Conservation (phyloP, 371 early-diverging fungal genomes). For the Mortierella polycephala region DNA sequence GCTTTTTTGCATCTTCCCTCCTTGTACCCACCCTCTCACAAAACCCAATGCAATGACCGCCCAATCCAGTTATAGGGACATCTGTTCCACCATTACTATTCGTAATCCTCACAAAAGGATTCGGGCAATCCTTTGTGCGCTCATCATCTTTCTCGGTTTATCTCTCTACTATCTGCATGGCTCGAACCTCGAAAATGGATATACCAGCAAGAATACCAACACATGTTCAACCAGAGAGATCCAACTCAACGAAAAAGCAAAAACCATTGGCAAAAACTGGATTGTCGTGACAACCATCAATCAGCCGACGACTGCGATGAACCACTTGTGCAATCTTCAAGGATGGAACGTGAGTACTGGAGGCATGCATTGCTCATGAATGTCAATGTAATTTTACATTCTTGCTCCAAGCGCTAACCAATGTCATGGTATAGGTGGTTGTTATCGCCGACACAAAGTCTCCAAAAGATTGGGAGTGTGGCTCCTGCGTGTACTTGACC, state of each 20-base stretch:
- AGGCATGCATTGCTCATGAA: background rate
- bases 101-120: too few relatives aligned
- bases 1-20: too few relatives aligned
- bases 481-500: constrained; percentile 7
- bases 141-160: too few relatives aligned
- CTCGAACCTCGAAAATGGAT: too few relatives aligned
- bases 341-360: constrained; percentile 8
- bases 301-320: constrained; percentile 6
- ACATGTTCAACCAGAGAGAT: background rate
- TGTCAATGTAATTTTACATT: background rate
- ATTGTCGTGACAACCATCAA: constrained; percentile 6
- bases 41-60: too few relatives aligned
- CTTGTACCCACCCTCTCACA: too few relatives aligned
- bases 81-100: too few relatives aligned
- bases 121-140: too few relatives aligned
- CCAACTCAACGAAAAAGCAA: background rate
- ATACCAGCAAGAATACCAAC: too few relatives aligned
- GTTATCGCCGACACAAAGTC: constrained; percentile 4
- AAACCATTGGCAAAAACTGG: constrained; percentile 3
- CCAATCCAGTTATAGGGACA: too few relatives aligned
- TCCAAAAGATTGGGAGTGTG: constrained; percentile 4
- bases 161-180: too few relatives aligned
- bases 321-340: constrained; percentile 10
- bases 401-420: background rate
- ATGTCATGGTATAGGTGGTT: background rate